Evolutionary conservation across 495 filamentous ascomycete species (phyloP).

Genomic region (Sphaerosporella brunnea): DNA sequence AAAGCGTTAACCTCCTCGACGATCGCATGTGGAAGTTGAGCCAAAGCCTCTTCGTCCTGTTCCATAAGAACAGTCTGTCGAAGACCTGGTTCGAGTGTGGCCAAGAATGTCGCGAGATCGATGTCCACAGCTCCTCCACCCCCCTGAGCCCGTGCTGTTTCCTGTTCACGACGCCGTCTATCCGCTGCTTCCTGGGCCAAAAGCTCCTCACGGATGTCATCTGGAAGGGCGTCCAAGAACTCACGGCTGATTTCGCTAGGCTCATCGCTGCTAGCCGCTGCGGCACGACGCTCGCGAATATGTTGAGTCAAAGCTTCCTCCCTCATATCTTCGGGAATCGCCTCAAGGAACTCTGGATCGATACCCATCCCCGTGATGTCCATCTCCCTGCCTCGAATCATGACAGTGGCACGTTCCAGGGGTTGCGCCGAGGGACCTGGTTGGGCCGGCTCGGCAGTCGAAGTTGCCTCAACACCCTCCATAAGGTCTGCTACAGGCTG

Average conservation of each 20-base stretch:
- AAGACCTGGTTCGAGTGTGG: constrained; percentile 70
- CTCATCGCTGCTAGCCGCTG: constrained; percentile 53
- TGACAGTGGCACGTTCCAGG: constrained; percentile 49
- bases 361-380: constrained; percentile 92
- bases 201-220: constrained; percentile 76
- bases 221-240: constrained; percentile 81
- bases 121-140: constrained; percentile 62
- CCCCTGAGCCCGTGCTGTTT: constrained; percentile 45
- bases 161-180: constrained; percentile 73
- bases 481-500: constrained; percentile 36
- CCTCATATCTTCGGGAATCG: constrained; percentile 79
- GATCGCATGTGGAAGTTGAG: constrained; percentile 67
- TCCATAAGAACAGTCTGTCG: constrained; percentile 77
- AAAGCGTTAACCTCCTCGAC: constrained; percentile 68
- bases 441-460: constrained; percentile 27
- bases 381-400: constrained; percentile 62
- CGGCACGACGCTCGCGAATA: constrained; percentile 60
- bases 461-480: constrained; percentile 64
- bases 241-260: constrained; percentile 80
- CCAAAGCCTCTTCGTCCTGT: constrained; percentile 73
- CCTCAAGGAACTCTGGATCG: constrained; percentile 82
- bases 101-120: constrained; percentile 81
- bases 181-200: constrained; percentile 77
- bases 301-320: constrained; percentile 90
- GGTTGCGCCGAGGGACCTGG: constrained; percentile 35